Percentiles rank a stretch among this genome's conserved stretches.
These are phyloP conservation scores for Leccinum disarticulatum DNA, from an alignment of 768 basidiomycete genomes.

Conservation along the genomic window DNA sequence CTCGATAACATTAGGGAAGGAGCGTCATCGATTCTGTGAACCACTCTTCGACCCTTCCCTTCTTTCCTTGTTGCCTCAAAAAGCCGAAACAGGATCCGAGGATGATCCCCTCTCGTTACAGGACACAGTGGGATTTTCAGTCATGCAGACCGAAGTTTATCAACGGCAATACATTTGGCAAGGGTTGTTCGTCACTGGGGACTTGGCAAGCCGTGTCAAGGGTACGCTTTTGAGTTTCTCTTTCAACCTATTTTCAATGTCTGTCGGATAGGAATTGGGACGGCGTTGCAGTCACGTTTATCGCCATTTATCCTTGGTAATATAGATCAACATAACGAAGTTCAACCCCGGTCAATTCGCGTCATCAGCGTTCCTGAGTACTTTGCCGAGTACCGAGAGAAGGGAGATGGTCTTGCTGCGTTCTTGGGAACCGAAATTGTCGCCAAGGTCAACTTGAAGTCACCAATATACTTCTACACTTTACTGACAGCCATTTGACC, in stretches of 20 bases:
- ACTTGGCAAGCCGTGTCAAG: constrained; percentile 68
- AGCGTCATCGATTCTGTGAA: constrained; percentile 89
- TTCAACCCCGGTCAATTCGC: constrained; percentile 66
- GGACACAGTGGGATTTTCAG: constrained; percentile 63
- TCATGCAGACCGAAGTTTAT: constrained; percentile 60
- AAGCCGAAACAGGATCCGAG: constrained; percentile 24
- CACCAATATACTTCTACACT: neutral
- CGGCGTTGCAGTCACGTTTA: constrained; percentile 71
- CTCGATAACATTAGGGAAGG: constrained; percentile 77
- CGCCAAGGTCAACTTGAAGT: constrained; percentile 61
- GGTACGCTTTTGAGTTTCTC: constrained; percentile 42
- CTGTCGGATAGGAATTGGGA: constrained; percentile 50
- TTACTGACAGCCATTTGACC: constrained; percentile 1
- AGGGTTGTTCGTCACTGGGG: constrained; percentile 79
- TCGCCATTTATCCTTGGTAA: constrained; percentile 58
- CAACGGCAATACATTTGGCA: constrained; percentile 74
- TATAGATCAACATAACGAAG: constrained; percentile 65
- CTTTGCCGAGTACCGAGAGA: constrained; percentile 87
- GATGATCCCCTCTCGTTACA: constrained; percentile 50
- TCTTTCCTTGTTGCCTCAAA: constrained; percentile 39
- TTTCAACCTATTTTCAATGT: neutral
- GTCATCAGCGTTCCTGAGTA: constrained; percentile 79
- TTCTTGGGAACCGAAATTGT: constrained; percentile 82
- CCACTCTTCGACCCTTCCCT: constrained; percentile 78
- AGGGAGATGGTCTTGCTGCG: constrained; percentile 75